Conservation (phyloP, 2,329 filamentous ascomycete species). For the Leptographium lundbergii region DNA sequence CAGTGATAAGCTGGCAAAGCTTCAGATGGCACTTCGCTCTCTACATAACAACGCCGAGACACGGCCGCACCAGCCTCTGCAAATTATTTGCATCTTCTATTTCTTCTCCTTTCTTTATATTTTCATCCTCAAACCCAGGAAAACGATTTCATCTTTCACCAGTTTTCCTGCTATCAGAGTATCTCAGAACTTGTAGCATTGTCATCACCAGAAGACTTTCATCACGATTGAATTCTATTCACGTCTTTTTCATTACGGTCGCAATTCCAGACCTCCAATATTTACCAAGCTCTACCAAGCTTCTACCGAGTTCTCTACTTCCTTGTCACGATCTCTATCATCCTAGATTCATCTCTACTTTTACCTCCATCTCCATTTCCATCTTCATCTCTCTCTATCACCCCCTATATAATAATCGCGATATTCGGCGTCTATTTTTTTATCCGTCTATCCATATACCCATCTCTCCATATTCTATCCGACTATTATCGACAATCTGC, state of each 20-base stretch:
- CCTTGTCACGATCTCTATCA: too few species aligned
- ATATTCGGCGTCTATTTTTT: too few species aligned
- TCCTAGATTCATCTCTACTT: too few species aligned
- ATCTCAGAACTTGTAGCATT: too few species aligned
- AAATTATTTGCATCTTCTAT: background rate
- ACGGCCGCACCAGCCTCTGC: background rate
- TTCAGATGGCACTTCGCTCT: background rate
- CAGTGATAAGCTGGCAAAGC: background rate
- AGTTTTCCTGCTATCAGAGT: too few species aligned
- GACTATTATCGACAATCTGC: background rate
- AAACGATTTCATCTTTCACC: background rate
- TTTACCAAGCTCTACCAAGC: too few species aligned
- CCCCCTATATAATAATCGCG: background rate
- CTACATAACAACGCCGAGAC: background rate
- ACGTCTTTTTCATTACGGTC: too few species aligned
- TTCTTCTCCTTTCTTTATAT: background rate
- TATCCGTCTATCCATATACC: too few species aligned
- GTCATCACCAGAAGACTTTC: background rate
- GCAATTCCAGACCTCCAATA: too few species aligned
- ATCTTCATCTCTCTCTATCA: background rate
- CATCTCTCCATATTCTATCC: too few species aligned
- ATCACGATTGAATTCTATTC: background rate
- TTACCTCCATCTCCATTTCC: background rate
- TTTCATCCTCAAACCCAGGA: background rate
- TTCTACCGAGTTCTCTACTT: too few species aligned